A percentile compares a stretch with the other conserved stretches of the same genome.
These are phyloP conservation scores for Solanum piurae DNA, from an alignment of 257 asterid genomes.

Conservation along the genomic window DNA sequence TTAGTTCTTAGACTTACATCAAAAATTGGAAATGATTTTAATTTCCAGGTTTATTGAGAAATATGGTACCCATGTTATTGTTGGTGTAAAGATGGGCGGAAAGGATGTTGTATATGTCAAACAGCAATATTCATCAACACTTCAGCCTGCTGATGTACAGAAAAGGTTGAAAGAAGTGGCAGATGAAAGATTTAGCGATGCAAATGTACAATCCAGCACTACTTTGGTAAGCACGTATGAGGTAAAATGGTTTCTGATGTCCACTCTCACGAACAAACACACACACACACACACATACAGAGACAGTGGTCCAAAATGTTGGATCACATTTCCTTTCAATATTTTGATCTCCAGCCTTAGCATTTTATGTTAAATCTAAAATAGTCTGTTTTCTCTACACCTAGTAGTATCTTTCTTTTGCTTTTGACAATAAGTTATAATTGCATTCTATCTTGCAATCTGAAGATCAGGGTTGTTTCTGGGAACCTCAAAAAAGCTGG, in stretches of 20 bases:
- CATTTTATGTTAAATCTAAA: not conserved
- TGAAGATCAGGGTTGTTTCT: not conserved
- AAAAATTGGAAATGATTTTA: constrained; percentile 9
- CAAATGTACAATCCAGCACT: not conserved
- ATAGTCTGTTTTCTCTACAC: not conserved
- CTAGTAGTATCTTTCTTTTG: not conserved
- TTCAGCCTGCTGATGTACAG: not conserved
- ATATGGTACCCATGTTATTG: constrained; percentile 83
- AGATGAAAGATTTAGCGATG: not conserved
- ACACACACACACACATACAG: not conserved
- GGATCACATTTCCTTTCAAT: not conserved
- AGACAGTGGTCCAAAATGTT: not conserved
- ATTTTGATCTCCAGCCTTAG: not conserved
- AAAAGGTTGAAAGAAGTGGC: not conserved
- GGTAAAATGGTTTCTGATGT: not conserved
- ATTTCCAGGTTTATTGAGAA: constrained; percentile 80
- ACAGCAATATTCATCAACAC: not conserved
- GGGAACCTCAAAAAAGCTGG: not conserved
- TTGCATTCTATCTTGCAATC: not conserved
- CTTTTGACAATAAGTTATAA: not conserved
- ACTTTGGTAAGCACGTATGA: not conserved
- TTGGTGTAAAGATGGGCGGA: constrained; percentile 97
- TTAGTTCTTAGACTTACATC: not conserved
- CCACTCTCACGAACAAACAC: not conserved
- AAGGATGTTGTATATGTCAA: constrained; percentile 44